Conservation (phyloP, 108 stramenopile genomes). For the Cyclotella atomus region DNA sequence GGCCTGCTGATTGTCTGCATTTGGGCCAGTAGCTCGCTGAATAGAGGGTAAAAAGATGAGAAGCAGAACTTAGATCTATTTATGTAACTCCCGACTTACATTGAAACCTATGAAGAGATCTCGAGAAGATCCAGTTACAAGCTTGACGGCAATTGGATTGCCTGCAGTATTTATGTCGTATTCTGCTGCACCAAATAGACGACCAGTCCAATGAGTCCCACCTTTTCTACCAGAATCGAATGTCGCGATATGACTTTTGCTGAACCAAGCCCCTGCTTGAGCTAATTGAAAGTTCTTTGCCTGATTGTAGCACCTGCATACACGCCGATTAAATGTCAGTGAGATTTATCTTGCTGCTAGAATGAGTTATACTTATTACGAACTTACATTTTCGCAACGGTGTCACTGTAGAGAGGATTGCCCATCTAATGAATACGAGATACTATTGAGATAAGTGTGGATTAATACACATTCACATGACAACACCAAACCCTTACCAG, state of each 20-base stretch:
- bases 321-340: neutral
- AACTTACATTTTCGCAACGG: conserved; percentile 25
- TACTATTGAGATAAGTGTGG: neutral
- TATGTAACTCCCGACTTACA: too few relatives aligned
- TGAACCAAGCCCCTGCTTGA: conserved; percentile 17
- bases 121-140: neutral
- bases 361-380: neutral
- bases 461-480: too few relatives aligned
- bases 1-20: conserved; percentile 9
- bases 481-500: conserved; percentile 16
- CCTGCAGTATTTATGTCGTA: conserved; percentile 10
- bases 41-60: too few relatives aligned
- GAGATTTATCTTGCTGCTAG: neutral
- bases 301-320: conserved; percentile 21
- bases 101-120: conserved; percentile 13
- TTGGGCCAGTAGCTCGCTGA: conserved; percentile 9
- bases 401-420: conserved; percentile 27
- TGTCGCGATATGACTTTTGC: neutral
- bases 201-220: conserved; percentile 19
- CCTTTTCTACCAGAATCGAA: conserved; percentile 20
- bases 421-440: conserved; percentile 18
- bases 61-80: too few relatives aligned
- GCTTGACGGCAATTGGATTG: conserved; percentile 7
- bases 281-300: conserved; percentile 33
- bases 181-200: conserved; percentile 13